Base-by-base conservation (phyloP, 345 rosid species). In the Melaleuca alternifolia region DNA sequence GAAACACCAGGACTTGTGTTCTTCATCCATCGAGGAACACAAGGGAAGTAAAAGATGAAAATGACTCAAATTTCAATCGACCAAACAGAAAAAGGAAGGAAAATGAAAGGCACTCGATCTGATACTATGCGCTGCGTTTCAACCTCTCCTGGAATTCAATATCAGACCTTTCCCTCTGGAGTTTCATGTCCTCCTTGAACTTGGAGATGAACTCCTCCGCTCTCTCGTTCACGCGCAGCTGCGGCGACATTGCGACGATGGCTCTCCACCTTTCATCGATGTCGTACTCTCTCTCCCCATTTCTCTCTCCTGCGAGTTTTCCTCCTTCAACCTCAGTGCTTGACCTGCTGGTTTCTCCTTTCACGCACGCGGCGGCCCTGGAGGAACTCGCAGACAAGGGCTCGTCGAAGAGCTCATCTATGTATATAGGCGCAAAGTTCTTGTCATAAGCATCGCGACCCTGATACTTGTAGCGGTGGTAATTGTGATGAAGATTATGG, bases 251-350 rank as follows among this genome's bases (percentile, higher is more conserved):
- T 48, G 97, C 96, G 57, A 96, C 95, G 30, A 93, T 91, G 82
- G 92, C 93, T 85, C 92, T 94, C 98, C 98, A 96, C 16, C 94
- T 95, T 89, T 96, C 98, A 84, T 96, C 99, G 59, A 96, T 86
- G 10, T 91, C 92, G 48, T 11, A 30, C 52, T 15, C 61, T 50
- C 44, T 75, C 62, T 53, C 50, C 62, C 11, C 54, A 30, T 85
- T 81, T 85, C 28, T 65, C 89, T 85, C 71, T 84, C 90, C 59
- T 85, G 71, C 41, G 26, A 84, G 54, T 59, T 44, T 46, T 82
- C 62, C 20, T 51, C n/a, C 51, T 41, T n/a, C 14, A 33, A 7
- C 51, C 83, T 71, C 54, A 11, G 56, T 75, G 14, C 20, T 54
- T 16, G 87, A 71, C 11, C 83, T 85, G 79, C 92, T 91, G 1